A percentile compares a stretch with the other conserved stretches of the same genome.
Evolutionary conservation across 2,329 filamentous ascomycete genomes (phyloP).

Genomic region (Phialophora verrucosa): DNA sequence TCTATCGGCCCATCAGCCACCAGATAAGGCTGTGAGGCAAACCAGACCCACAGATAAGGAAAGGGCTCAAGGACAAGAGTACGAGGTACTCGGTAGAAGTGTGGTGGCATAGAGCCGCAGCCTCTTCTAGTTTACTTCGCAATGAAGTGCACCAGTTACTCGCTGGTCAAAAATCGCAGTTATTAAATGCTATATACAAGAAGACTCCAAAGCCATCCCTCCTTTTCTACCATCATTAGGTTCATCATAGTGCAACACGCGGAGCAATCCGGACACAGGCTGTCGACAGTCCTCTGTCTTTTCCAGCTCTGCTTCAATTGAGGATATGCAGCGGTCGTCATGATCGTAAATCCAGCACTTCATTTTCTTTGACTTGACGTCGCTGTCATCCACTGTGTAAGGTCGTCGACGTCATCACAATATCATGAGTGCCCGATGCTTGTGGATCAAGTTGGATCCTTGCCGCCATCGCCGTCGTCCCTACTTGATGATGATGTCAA

Average conservation of each 20-base stretch:
- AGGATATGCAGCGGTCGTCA: background rate
- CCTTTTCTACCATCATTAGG: background rate
- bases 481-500: background rate
- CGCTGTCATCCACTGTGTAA: background rate
- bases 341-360: conserved; percentile 1
- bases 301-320: background rate
- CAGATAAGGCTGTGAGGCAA: background rate
- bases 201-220: background rate
- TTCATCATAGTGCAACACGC: background rate
- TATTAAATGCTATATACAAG: conserved; percentile 7
- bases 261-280: background rate
- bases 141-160: background rate
- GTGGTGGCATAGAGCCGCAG: background rate
- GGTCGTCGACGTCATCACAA: background rate
- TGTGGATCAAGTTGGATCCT: conserved; percentile 22
- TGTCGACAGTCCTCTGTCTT: background rate
- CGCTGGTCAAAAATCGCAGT: background rate
- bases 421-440: background rate
- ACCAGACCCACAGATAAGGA: background rate
- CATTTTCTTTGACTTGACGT: background rate
- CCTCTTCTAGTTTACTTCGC: background rate
- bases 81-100: background rate
- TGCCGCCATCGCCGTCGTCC: conserved; percentile 4
- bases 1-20: background rate
- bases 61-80: background rate